Percentiles rank a stretch among this genome's conserved stretches.
Evolutionary conservation across 768 basidiomycete genomes (phyloP).

Genomic region (Russula ochroleuca): DNA sequence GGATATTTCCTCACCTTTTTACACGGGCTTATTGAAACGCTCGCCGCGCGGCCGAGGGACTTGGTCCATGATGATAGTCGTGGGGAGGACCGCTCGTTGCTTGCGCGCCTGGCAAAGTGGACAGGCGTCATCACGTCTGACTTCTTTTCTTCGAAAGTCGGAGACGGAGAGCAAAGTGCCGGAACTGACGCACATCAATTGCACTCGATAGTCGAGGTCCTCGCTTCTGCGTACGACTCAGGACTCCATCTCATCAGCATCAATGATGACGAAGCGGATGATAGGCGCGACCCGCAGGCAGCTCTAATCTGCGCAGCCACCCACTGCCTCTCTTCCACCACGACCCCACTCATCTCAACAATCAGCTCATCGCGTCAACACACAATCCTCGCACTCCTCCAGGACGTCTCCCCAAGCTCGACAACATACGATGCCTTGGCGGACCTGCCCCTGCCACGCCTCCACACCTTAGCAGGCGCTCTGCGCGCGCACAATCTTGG

Average conservation of each 20-base stretch:
- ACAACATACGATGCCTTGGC: slow-evolving; percentile 5
- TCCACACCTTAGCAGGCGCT: not conserved
- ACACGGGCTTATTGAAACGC: slow-evolving; percentile 31
- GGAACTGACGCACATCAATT: not conserved
- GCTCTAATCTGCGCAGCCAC: slow-evolving; percentile 13
- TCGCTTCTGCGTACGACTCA: slow-evolving; percentile 6
- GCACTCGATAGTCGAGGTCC: slow-evolving; percentile 14
- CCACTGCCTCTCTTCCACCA: not conserved
- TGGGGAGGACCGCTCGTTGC: slow-evolving; percentile 7
- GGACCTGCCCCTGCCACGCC: not conserved
- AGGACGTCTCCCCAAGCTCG: not conserved
- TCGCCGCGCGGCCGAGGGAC: not conserved
- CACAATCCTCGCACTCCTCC: slow-evolving; percentile 7
- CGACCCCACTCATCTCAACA: slow-evolving; percentile 3
- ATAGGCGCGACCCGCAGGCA: not conserved
- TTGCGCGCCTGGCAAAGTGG: slow-evolving; percentile 31
- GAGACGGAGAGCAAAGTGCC: not conserved
- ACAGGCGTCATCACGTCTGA: slow-evolving; percentile 28
- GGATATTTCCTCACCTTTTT: slow-evolving; percentile 35
- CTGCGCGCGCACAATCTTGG: slow-evolving; percentile 11
- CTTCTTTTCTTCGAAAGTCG: slow-evolving; percentile 5
- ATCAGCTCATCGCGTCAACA: not conserved
- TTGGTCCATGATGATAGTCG: not conserved
- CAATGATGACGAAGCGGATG: not conserved
- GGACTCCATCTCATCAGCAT: not conserved